Evolutionary conservation across 1,139 yeast species (phyloP), one percentile per base, ranked within the genome.

Genomic region (Barnettozyma hawaiiensis): DNA sequence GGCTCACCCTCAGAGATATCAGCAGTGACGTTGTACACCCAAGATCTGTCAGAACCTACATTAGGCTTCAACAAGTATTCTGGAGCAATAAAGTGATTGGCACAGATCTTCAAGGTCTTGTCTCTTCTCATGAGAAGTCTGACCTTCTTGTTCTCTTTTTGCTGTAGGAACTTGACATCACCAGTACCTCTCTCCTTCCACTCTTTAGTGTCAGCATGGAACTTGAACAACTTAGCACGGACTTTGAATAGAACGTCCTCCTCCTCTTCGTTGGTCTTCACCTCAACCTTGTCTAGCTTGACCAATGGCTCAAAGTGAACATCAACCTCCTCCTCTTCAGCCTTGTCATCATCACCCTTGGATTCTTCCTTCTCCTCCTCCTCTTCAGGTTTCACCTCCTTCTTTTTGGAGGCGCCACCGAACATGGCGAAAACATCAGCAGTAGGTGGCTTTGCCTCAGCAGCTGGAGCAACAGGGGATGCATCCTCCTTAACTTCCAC

Each of bases 131-230:
- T 92, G 63, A 92, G 75, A 54, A 92, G 69, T 71, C 98, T 83
- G 51, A 85, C 85, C 71, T 86, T 90, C 46, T 77, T 75, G 46
- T 87, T 71, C 49, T 70, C 70, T 69, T 86, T 87, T 72, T 90
- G 96, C 71, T 92, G 78, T 64, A 92, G 78, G 67, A 92, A 87
- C 70, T 90, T 87, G 59, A 90, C 97, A 62, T 92, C 98, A 59
- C 98, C 99, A 36, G 97, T 89, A 56, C 98, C 98, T 73, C 98
- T 85, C 74, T 94, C 99, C 69, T 94, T 92, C 98, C 99, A 92
- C 70, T 92, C 98, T 62, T 86, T 85, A 46, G 81, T 63, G 51
- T 83, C 89, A 48, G 73, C 74, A 61, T 83, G 85, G 73, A 83
- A 92, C 68, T 89, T 83, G 75, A 92, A 92, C 63, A 92, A 75